Evolutionary conservation across 2,329 filamentous ascomycete species (phyloP).

Genomic region (Diaporthe velutina): DNA sequence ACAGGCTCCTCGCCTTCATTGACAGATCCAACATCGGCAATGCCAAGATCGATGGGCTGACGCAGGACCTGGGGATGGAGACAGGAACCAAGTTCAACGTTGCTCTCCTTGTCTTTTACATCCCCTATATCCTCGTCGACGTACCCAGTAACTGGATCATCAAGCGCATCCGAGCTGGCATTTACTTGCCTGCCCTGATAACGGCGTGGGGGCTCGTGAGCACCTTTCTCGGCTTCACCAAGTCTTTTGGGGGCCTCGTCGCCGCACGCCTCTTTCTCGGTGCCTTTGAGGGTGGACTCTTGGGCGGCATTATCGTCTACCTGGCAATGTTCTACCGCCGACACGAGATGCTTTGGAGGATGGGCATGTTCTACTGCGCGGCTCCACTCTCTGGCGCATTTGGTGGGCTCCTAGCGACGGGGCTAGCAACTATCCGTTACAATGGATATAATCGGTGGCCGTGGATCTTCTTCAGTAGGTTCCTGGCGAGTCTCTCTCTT

Average conservation of each 20-base stretch:
- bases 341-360: constrained; percentile 63
- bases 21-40: constrained; percentile 65
- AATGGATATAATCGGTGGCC: constrained; percentile 55
- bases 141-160: constrained; percentile 74
- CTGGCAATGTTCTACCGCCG: constrained; percentile 67
- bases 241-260: constrained; percentile 43
- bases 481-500: neutral
- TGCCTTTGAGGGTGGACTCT: constrained; percentile 68
- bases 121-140: constrained; percentile 77
- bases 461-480: constrained; percentile 61
- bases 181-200: constrained; percentile 77
- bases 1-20: constrained; percentile 65
- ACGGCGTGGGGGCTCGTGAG: constrained; percentile 53
- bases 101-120: constrained; percentile 73
- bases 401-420: constrained; percentile 71
- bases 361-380: constrained; percentile 76
- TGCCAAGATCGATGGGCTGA: constrained; percentile 60
- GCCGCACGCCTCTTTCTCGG: constrained; percentile 61
- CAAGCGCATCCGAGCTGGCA: constrained; percentile 72
- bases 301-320: constrained; percentile 70
- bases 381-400: constrained; percentile 77
- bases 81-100: constrained; percentile 70
- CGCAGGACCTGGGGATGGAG: constrained; percentile 59
- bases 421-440: constrained; percentile 65
- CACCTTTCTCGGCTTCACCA: constrained; percentile 45